phyloP scores from a whole-genome alignment of 2,329 filamentous ascomycete genomes.

The Cadophora sp. region DNA sequence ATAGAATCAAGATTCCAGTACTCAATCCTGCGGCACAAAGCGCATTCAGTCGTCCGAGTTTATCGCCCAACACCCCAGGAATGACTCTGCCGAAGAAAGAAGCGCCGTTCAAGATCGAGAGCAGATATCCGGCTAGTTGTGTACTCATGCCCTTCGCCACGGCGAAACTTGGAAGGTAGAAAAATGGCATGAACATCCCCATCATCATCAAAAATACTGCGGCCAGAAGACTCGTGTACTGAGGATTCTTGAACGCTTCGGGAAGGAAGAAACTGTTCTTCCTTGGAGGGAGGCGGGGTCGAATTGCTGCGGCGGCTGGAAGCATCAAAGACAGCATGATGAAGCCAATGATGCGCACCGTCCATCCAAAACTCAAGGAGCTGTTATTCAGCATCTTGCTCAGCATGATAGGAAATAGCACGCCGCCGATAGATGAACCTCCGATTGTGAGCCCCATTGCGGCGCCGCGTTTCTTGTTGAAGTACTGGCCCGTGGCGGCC shows the following conservation, averaged over 20 bases:
- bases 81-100: slow-evolving; percentile 46
- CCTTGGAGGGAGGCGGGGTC: slow-evolving; percentile 52
- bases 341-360: slow-evolving; percentile 39
- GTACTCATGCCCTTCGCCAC: slow-evolving; percentile 36
- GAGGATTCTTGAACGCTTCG: slow-evolving; percentile 51
- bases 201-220: slow-evolving; percentile 47
- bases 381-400: slow-evolving; percentile 52
- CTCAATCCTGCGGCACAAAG: slow-evolving; percentile 35
- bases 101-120: slow-evolving; percentile 40
- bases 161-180: slow-evolving; percentile 45
- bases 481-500: slow-evolving; percentile 53
- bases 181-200: slow-evolving; percentile 39
- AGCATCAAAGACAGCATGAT: slow-evolving; percentile 55
- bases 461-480: slow-evolving; percentile 54
- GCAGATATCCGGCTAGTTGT: slow-evolving; percentile 34
- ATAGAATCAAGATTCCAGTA: slow-evolving; percentile 43
- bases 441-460: slow-evolving; percentile 56
- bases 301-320: slow-evolving; percentile 56
- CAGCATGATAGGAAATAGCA: slow-evolving; percentile 67
- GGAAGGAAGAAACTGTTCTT: slow-evolving; percentile 53
- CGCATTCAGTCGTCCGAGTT: slow-evolving; percentile 44
- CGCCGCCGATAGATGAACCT: slow-evolving; percentile 56
- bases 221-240: slow-evolving; percentile 51
- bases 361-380: slow-evolving; percentile 43
- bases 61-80: slow-evolving; percentile 45